These are phyloP conservation scores for Phaseolus coccineus DNA, from an alignment of 331 rosid genomes.

Conservation along the genomic window DNA sequence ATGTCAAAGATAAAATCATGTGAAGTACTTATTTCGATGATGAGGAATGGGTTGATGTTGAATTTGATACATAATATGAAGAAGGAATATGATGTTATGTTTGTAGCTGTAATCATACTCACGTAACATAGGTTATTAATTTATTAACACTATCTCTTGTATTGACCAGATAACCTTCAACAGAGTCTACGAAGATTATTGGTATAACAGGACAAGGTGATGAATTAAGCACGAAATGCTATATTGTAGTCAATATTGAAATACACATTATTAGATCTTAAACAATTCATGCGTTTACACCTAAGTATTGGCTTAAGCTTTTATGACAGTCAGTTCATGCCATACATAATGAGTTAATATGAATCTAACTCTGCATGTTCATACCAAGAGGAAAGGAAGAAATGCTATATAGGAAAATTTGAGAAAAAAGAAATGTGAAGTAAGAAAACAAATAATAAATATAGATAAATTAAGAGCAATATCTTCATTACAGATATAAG, in stretches of 20 bases:
- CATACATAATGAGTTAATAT: background rate
- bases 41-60: too few relatives aligned
- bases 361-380: constrained; percentile 1
- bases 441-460: background rate
- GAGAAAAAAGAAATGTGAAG: background rate
- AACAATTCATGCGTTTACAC: background rate
- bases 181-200: background rate
- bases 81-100: background rate
- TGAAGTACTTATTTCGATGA: background rate
- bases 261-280: background rate
- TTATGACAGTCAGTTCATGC: background rate
- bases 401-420: constrained; percentile 18
- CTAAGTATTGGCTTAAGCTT: background rate
- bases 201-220: background rate
- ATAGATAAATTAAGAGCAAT: background rate
- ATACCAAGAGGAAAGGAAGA: background rate
- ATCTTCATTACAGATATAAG: constrained; percentile 5
- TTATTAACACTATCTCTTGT: background rate
- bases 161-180: background rate
- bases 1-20: too few relatives aligned
- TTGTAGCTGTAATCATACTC: constrained; percentile 6
- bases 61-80: too few relatives aligned
- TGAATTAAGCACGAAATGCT: background rate
- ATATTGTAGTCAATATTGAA: background rate
- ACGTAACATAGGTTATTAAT: background rate